Base-by-base conservation (phyloP, 2,329 filamentous ascomycete genomes). In the Apiospora malaysiana region DNA sequence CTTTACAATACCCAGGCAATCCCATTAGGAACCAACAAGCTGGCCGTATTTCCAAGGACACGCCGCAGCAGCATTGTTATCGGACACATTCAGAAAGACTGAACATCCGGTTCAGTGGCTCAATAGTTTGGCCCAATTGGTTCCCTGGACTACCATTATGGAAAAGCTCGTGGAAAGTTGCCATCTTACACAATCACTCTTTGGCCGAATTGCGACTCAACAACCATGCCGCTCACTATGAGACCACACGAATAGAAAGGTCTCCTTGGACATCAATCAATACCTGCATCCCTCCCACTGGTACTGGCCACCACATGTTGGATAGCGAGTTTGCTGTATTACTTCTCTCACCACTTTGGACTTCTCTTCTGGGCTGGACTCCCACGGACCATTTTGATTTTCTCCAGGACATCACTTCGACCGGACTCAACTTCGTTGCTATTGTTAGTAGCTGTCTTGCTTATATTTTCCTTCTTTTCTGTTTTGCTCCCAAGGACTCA, bases 51-150 rank as follows among this genome's bases (percentile, higher is more conserved):
- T 9, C 18, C 32, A 0, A 63, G 56, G 32, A 40, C 32, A 63
- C 27, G 25, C 32, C 27, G 25, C 32, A 16, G 42, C 56, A 63
- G 23, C 56, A 40, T 40, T 21, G 40, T 40, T 40, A 40, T 40
- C 18, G 32, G 56, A 40, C 32, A 7, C 7, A 8, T 6, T 37
- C 56, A 18, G 56, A 40, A 40, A 40, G 18, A 3, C 32, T 40
- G 56, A 63, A 63, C 32, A 40, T 8, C 3, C 18, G 32, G 40
- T 40, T 27, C 32, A 63, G 32, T 21, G 56, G 56, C 27, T 63
- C 56, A 63, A 63, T 63, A 63, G 56, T 63, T 63, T 63, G 56
- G 56, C 56, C 56, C 56, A 40, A 63, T n/a, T 40, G 56, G 56
- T n/a, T 40, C 12, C 56, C 21, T 23, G 56, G 56, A 63, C 32